These are phyloP conservation scores for Viridothelium virens DNA, from an alignment of 495 filamentous ascomycete species.

Conservation along the genomic window DNA sequence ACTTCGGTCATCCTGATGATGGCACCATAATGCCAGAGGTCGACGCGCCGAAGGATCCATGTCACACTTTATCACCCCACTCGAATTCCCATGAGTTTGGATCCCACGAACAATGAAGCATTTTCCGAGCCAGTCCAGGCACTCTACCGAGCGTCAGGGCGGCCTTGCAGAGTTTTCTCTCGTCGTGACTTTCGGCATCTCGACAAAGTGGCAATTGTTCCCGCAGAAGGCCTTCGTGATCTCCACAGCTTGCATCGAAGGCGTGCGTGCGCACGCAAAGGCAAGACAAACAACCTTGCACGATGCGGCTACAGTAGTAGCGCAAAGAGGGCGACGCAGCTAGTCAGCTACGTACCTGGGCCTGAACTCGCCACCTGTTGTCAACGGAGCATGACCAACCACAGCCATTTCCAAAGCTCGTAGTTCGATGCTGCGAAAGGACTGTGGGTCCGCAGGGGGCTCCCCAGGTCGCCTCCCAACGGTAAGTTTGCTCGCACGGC, in stretches of 20 bases:
- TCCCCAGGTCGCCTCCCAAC: too few species aligned
- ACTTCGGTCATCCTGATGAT: too few species aligned
- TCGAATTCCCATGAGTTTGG: too few species aligned
- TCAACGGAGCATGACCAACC: neutral
- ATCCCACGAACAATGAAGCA: neutral
- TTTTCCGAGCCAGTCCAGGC: neutral
- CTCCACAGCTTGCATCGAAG: neutral
- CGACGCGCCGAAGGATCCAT: too few species aligned
- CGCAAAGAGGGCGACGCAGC: too few species aligned
- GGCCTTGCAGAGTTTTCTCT: neutral
- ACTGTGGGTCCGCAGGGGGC: too few species aligned
- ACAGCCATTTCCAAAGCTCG: neutral
- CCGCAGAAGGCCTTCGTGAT: neutral
- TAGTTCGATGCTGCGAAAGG: neutral
- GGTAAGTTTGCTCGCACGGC: too few species aligned
- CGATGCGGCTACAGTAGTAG: neutral
- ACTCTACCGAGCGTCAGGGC: neutral
- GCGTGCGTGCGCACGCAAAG: neutral
- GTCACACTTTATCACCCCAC: too few species aligned
- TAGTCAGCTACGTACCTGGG: neutral
- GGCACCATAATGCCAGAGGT: too few species aligned
- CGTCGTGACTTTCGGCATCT: neutral
- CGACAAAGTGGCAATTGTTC: neutral
- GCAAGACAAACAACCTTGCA: conserved; percentile 6
- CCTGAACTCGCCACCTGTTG: conserved; percentile 4